Conservation (phyloP, 139 green algal genomes). For the Deuterostichococcus epilithicus region DNA sequence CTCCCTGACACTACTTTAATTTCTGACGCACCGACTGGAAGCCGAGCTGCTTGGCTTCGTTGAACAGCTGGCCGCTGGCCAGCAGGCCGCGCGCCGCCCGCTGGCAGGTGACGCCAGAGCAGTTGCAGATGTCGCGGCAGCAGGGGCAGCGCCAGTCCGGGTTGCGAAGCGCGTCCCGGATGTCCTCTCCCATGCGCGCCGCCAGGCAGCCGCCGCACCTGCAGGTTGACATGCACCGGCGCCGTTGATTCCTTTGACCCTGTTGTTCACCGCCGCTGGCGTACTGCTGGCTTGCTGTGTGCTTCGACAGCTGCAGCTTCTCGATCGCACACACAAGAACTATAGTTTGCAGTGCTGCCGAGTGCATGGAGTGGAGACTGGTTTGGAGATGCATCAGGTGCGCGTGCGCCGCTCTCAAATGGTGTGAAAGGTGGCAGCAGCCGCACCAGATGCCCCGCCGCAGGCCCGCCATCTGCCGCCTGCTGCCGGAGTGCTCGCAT, state of each 20-base stretch:
- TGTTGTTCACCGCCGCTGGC: too few relatives aligned
- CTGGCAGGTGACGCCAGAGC: constrained; percentile 47
- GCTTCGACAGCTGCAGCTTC: too few relatives aligned
- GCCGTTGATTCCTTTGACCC: too few relatives aligned
- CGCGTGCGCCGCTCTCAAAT: too few relatives aligned
- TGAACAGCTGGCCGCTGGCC: constrained; percentile 41
- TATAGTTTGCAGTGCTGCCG: too few relatives aligned
- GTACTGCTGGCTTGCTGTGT: too few relatives aligned
- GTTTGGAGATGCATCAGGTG: too few relatives aligned
- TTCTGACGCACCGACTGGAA: constrained; percentile 64
- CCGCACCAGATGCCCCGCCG: constrained; percentile 45
- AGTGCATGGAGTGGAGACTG: too few relatives aligned
- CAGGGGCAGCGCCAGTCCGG: constrained; percentile 47
- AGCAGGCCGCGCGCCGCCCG: constrained; percentile 31
- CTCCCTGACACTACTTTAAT: too few relatives aligned
- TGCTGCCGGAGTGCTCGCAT: constrained; percentile 24
- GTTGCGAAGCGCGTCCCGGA: constrained; percentile 37
- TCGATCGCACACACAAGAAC: too few relatives aligned
- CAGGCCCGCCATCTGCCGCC: constrained; percentile 23
- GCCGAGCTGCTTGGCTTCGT: constrained; percentile 38
- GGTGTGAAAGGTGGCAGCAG: neutral
- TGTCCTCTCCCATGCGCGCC: constrained; percentile 58
- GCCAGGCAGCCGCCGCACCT: constrained; percentile 42
- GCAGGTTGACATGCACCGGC: too few relatives aligned
- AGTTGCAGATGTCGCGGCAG: constrained; percentile 69